Base-by-base conservation (phyloP, 306 rosid species). In the Fragaria vesca region DNA sequence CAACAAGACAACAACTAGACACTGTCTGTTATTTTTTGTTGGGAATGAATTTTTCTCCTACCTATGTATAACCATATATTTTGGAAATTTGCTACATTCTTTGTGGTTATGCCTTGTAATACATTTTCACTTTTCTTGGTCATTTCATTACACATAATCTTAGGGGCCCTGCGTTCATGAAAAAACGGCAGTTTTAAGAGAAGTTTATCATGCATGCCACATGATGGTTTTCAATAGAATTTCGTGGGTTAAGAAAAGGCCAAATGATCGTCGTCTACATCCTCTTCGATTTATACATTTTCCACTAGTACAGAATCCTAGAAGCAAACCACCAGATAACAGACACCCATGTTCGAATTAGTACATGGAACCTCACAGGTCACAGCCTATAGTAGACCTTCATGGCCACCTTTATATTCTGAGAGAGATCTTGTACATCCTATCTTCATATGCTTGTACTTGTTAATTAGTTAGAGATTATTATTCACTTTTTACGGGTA, bases 101-200 rank as follows among this genome's bases (percentile, higher is more conserved):
- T 46, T 46, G 51, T 46, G 51, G 24, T 18, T 52, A 52, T 1
- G 21, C n/a, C 24, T 17, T 52, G 18, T 52, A 17, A 17, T 52
- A 17, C 58, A 17, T n/a, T 4, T 38, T 55, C 61, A 20, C 61
- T 55, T n/a, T n/a, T n/a, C 11, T 55, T n/a, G n/a, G 20, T 50
- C n/a, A n/a, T 55, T 55, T 55, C 61, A 55, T n/a, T n/a, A 69
- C 57, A 69, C 30, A 45, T 69, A 15, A 54, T 66, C 21, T 16
- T 67, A 20, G 16, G 48, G 73, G 73, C 26, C 3, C 13, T 69
- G 21, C 20, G 2, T 69, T 69, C 16, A 2, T 18, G 12, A 69
- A 45, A 43, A 13, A 38, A 43, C 3, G 43, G 20, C n/a, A 24
- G 17, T 45, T 45, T 69, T 9, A 6, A 24, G 20, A 13, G 34